Evolutionary conservation across 306 rosid species (phyloP), one percentile per base, ranked within the genome.

Genomic region (Prunus mira): DNA sequence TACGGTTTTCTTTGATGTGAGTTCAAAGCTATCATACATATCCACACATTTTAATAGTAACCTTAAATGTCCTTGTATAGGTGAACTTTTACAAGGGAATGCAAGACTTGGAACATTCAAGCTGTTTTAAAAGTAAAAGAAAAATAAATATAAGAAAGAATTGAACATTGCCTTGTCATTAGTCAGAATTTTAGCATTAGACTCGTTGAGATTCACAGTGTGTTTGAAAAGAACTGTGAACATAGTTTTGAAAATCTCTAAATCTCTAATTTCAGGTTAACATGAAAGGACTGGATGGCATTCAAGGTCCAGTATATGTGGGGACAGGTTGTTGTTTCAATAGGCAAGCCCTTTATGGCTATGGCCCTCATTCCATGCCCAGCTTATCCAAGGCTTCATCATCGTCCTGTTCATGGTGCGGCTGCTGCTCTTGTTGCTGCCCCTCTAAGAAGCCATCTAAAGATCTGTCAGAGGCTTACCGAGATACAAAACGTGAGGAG

Each of bases 251-350:
- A 70, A 77, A 74, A 38, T 62, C 43, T 69, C 60, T 57, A 64
- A 64, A 72, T 84, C 57, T 80, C 28, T 70, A 34, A 55, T 84
- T 78, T 69, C 89, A 95, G 99, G 97, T 92, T 81, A 95, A 95
- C 91, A 95, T 95, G 99, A 95, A 91, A 88, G 99, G 99, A 64
- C 88, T 95, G 49, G 99, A 95, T 87, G 99, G 99, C 51, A 89
- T 92, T 81, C 99, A 95, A 86, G 99, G 99, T 80, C 99, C 99
- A 34, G 88, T 95, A 8, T 95, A 92, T 87, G 99, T 95, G 68
- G 99, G 99, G 13, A 95, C 99, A 54, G 99, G 99, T 75, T 88
- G 93, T 43, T 92, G 89, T 73, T 95, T 95, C 87, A 89, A 95
- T 54, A 76, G 99, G 86, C 99, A 95, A 81, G 99, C 99, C 24